These are phyloP conservation scores for Phtheirospermum japonicum DNA, from an alignment of 257 asterid genomes.

Conservation along the genomic window DNA sequence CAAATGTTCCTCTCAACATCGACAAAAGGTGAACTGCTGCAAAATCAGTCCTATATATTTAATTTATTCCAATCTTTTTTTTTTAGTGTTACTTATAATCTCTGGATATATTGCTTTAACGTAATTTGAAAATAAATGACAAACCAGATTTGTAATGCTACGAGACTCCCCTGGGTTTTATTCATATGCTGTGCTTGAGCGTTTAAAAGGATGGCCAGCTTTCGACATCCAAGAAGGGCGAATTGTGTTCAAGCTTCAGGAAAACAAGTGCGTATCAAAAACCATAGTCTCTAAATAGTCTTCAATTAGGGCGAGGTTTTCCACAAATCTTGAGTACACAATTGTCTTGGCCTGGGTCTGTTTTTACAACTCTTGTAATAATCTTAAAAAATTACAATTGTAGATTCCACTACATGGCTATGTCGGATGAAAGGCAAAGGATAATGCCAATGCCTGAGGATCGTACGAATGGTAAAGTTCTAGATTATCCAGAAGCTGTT, in stretches of 20 bases:
- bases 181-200: conserved; percentile 41
- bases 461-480: conserved; percentile 34
- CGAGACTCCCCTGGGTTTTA: conserved; percentile 48
- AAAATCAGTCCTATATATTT: background rate
- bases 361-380: too few relatives aligned
- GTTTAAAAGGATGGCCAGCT: conserved; percentile 41
- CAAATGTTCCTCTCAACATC: conserved; percentile 43
- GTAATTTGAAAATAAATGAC: background rate
- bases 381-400: background rate
- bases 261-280: conserved; percentile 28
- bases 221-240: conserved; percentile 39
- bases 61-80: background rate
- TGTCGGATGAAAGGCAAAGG: conserved; percentile 55
- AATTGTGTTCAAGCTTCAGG: conserved; percentile 44
- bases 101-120: background rate
- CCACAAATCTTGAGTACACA: too few relatives aligned
- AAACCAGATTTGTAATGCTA: conserved; percentile 36
- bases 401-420: conserved; percentile 61
- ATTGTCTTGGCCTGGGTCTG: too few relatives aligned
- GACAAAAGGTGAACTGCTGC: conserved; percentile 46
- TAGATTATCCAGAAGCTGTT: conserved; percentile 56
- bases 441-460: conserved; percentile 49
- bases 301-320: background rate
- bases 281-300: background rate
- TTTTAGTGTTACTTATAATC: background rate